phyloP scores from a whole-genome alignment of 345 rosid genomes.

The thale cress (Arabidopsis thaliana) region DNA sequence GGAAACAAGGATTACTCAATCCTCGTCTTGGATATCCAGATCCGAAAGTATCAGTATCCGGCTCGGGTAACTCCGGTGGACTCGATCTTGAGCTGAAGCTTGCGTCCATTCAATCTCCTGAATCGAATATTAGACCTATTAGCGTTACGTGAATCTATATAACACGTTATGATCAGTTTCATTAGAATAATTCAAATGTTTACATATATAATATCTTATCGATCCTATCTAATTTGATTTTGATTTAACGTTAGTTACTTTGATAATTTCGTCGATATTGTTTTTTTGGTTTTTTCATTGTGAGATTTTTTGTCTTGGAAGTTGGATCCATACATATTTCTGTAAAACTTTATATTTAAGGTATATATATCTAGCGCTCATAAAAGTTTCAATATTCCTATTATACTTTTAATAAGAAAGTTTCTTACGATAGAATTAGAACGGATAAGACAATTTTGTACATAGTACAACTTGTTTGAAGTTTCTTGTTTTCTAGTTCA shows the following conservation, averaged over 20 bases:
- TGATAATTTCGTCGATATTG: constrained; percentile 7
- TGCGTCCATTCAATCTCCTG: constrained; percentile 38
- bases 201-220: not conserved
- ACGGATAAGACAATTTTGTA: not conserved
- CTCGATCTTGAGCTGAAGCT: constrained; percentile 47
- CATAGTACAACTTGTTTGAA: not conserved
- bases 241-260: constrained; percentile 18
- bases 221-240: constrained; percentile 11
- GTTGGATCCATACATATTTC: not conserved
- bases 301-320: not conserved
- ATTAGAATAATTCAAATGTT: constrained; percentile 3
- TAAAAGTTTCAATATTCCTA: not conserved
- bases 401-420: not conserved
- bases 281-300: not conserved
- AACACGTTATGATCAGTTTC: constrained; percentile 4
- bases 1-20: constrained; percentile 31
- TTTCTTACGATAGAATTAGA: not conserved
- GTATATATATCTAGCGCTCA: not conserved
- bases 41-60: constrained; percentile 14
- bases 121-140: constrained; percentile 37
- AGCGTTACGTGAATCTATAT: constrained; percentile 37
- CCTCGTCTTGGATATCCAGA: constrained; percentile 10
- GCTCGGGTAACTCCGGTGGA: constrained; percentile 33
- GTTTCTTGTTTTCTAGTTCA: constrained; percentile 17
- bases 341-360: not conserved